Evolutionary conservation across 148 eudicot genomes (phyloP).

Genomic region (Amaranthus hypochondriacus): DNA sequence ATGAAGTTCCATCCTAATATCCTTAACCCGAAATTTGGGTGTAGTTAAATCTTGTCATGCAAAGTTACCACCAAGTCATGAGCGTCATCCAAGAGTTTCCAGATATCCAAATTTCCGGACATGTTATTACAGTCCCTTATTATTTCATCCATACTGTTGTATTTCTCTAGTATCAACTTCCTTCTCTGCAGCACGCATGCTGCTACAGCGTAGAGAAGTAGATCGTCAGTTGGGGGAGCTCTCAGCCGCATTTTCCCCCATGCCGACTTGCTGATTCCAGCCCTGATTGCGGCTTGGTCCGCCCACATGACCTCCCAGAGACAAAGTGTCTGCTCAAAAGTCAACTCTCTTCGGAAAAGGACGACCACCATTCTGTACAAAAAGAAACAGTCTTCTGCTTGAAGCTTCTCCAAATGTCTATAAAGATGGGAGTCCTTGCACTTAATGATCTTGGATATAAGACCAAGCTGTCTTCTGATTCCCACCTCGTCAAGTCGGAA

Average conservation of each 20-base stretch:
- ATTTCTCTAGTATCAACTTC: conserved; percentile 83
- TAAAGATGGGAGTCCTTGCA: conserved; percentile 92
- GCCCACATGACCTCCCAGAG: conserved; percentile 99
- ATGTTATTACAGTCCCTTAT: conserved; percentile 85
- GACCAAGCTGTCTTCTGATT: conserved; percentile 70
- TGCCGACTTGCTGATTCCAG: conserved; percentile 83
- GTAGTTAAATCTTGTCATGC: conserved; percentile 61
- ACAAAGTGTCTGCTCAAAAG: conserved; percentile 85
- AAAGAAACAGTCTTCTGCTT: conserved; percentile 97
- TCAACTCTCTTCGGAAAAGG: conserved; percentile 79
- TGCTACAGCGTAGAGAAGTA: conserved; percentile 81
- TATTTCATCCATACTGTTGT: conserved; percentile 94
- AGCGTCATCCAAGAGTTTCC: conserved; percentile 94
- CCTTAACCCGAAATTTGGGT: background rate
- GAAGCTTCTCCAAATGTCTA: conserved; percentile 81
- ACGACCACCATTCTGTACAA: conserved; percentile 99
- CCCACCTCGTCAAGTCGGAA: conserved; percentile 95
- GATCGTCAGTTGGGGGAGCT: conserved; percentile 94
- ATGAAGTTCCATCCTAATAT: too few species aligned
- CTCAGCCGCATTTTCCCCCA: conserved; percentile 90
- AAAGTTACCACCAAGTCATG: conserved; percentile 83
- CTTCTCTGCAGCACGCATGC: conserved; percentile 91
- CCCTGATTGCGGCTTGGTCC: conserved; percentile 85
- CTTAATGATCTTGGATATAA: conserved; percentile 82
- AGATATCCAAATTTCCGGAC: conserved; percentile 92